Evolutionary conservation across 75 land plant species (phyloP).

Genomic region (Picea sitchensis): DNA sequence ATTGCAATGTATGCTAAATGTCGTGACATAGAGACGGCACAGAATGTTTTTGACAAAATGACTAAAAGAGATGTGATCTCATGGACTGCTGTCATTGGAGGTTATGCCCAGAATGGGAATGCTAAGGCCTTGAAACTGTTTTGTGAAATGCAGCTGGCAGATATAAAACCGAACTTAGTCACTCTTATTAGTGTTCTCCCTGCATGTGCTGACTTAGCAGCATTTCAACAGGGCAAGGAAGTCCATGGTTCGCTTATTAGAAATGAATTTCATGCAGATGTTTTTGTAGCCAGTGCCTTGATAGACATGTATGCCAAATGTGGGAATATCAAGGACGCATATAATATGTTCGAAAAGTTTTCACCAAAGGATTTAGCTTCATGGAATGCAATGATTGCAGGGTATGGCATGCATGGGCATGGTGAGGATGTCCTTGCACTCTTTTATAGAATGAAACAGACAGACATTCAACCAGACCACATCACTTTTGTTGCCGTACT

Average conservation of each 20-base stretch:
- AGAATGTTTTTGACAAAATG: conserved; percentile 3
- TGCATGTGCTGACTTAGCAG: conserved; percentile 14
- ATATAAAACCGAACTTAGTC: conserved; percentile 11
- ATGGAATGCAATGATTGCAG: conserved; percentile 2
- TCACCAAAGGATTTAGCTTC: not conserved
- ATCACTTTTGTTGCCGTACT: conserved; percentile 20
- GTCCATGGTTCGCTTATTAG: conserved; percentile 4
- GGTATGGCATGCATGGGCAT: not conserved
- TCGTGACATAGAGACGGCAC: conserved; percentile 6
- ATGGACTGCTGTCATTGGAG: conserved; percentile 16
- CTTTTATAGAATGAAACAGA: conserved; percentile 11
- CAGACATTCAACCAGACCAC: conserved; percentile 11
- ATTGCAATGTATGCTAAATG: conserved; percentile 13
- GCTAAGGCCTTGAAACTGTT: conserved; percentile 5
- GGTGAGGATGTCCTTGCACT: not conserved
- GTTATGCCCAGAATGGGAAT: conserved; percentile 14
- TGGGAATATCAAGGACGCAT: not conserved
- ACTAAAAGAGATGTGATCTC: not conserved
- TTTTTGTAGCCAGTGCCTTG: not conserved
- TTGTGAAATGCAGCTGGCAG: not conserved
- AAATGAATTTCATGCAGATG: conserved; percentile 7
- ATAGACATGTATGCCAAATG: conserved; percentile 5
- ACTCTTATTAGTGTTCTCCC: conserved; percentile 20
- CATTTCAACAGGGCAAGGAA: conserved; percentile 14
- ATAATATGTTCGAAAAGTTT: not conserved